Conservation (phyloP, 164 flowering plant species). For the Kingdonia uniflora region DNA sequence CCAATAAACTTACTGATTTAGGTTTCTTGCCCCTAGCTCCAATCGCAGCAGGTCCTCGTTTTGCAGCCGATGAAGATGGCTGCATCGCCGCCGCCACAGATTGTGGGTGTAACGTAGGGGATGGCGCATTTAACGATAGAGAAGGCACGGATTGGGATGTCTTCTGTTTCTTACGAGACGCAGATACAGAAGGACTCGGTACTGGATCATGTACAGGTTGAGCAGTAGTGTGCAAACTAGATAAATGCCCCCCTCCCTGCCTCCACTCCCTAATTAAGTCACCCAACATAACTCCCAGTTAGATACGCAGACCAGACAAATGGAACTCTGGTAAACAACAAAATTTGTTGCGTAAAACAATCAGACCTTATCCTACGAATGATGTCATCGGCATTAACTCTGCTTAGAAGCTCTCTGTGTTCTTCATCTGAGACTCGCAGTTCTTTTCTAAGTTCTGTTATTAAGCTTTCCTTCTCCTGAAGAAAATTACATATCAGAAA, state of each 20-base stretch:
- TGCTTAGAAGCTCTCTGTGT: slow-evolving; percentile 8
- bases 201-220: slow-evolving; percentile 8
- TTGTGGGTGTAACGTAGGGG: slow-evolving; percentile 2
- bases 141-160: slow-evolving; percentile 2
- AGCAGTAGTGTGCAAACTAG: slow-evolving; percentile 3
- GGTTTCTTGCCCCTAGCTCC: slow-evolving; percentile 8
- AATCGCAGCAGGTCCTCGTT: slow-evolving; percentile 3
- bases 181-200: slow-evolving; percentile 8
- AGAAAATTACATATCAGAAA: background rate
- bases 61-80: slow-evolving; percentile 9
- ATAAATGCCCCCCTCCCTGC: slow-evolving; percentile 2
- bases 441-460: slow-evolving; percentile 8
- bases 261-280: slow-evolving; percentile 7
- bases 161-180: slow-evolving; percentile 7
- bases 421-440: slow-evolving; percentile 8
- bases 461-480: slow-evolving; percentile 7
- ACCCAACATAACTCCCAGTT: background rate
- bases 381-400: slow-evolving; percentile 9
- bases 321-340: background rate
- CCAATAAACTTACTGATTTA: slow-evolving; percentile 2
- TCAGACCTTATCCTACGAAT: slow-evolving; percentile 7
- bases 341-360: background rate
- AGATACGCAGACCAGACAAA: background rate
- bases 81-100: slow-evolving; percentile 4
- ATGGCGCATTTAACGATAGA: slow-evolving; percentile 4